Conservation (phyloP, 2,329 filamentous ascomycete species). For the Cadophora sp. region DNA sequence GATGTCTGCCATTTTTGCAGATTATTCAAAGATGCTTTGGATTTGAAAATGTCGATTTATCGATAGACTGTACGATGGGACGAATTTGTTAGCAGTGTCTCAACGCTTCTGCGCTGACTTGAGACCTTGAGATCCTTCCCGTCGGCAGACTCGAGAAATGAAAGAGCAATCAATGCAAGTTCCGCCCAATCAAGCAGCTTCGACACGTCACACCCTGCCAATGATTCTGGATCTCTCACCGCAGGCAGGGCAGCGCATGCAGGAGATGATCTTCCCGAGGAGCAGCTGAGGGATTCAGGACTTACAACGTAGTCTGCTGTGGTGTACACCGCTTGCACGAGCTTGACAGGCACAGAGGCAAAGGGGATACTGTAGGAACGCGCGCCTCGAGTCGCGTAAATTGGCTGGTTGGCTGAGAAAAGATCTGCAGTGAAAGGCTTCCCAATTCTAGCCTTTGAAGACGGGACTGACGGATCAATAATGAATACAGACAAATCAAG, state of each 20-base stretch:
- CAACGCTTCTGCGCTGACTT: conserved; percentile 10
- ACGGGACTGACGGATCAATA: neutral
- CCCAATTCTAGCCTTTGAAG: neutral
- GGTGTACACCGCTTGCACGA: conserved; percentile 30
- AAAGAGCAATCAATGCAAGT: conserved; percentile 28
- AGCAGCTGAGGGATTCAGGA: conserved; percentile 26
- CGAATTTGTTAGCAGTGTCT: conserved; percentile 29
- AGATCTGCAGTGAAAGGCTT: no score
- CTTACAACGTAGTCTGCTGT: conserved; percentile 29
- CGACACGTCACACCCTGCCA: conserved; percentile 39
- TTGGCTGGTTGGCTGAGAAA: conserved; percentile 8
- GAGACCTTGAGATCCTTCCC: conserved; percentile 21
- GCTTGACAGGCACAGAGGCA: neutral
- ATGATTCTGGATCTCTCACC: conserved; percentile 21
- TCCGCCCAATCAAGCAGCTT: conserved; percentile 27
- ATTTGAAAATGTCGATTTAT: conserved; percentile 7
- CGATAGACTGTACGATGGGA: conserved; percentile 18
- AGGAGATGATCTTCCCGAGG: conserved; percentile 21
- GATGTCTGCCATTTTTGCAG: conserved; percentile 42
- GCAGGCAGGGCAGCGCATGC: conserved; percentile 22
- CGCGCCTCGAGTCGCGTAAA: conserved; percentile 15
- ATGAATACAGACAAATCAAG: neutral
- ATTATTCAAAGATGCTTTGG: conserved; percentile 18
- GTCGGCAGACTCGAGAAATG: conserved; percentile 16
- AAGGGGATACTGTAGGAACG: conserved; percentile 3